phyloP scores from a whole-genome alignment of 805 yeast genomes.

The Torulaspora franciscae region DNA sequence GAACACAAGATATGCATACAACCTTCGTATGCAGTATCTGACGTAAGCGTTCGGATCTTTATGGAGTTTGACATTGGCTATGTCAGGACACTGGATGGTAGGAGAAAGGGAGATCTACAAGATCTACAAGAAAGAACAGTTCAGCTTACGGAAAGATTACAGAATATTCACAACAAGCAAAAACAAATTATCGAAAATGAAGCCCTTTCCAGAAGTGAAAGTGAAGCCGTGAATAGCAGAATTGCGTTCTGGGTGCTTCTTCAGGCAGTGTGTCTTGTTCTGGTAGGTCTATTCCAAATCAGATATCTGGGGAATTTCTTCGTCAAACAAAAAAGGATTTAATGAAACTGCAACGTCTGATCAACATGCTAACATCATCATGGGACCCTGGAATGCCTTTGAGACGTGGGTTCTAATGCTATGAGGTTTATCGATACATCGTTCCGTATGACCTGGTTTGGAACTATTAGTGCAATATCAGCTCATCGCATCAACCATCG shows the following conservation, averaged over 20 bases:
- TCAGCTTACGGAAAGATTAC: constrained; percentile 52
- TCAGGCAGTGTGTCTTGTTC: constrained; percentile 62
- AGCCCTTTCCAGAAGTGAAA: constrained; percentile 66
- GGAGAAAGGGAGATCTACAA: constrained; percentile 50
- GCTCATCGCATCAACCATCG: constrained; percentile 3
- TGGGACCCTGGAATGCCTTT: neutral
- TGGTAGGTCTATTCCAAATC: constrained; percentile 72
- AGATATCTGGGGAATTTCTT: constrained; percentile 75
- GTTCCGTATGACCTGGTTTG: constrained; percentile 2
- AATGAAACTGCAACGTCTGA: constrained; percentile 13
- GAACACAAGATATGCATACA: constrained; percentile 81
- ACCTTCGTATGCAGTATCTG: constrained; percentile 40
- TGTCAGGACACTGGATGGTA: constrained; percentile 57
- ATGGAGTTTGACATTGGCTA: constrained; percentile 71
- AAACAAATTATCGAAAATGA: constrained; percentile 61
- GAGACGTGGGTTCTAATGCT: neutral
- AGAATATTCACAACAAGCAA: constrained; percentile 62
- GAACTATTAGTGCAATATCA: constrained; percentile 1
- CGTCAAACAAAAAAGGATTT: constrained; percentile 80
- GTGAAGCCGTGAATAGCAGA: constrained; percentile 68
- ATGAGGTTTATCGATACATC: neutral
- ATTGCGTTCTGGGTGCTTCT: constrained; percentile 70
- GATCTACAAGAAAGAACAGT: constrained; percentile 52
- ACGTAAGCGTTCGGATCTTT: constrained; percentile 58
- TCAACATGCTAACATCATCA: neutral